Evolutionary conservation across 2,329 filamentous ascomycete genomes (phyloP).

Genomic region (Aspergillus ochraceoroseus): DNA sequence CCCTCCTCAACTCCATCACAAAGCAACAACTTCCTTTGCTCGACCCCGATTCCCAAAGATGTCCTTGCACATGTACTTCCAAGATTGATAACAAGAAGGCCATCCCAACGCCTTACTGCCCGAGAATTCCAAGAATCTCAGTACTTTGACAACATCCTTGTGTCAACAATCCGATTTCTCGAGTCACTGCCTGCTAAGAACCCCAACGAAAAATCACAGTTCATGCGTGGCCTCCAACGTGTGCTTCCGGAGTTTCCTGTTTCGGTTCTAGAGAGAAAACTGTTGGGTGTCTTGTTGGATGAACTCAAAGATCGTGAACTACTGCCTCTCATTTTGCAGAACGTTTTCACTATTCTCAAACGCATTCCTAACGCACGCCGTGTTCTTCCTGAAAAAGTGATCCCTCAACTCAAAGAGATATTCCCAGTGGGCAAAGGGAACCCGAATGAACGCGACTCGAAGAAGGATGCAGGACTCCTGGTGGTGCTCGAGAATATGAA

Average conservation of each 20-base stretch:
- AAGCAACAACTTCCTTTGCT: slow-evolving; percentile 78
- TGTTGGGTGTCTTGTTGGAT: slow-evolving; percentile 81
- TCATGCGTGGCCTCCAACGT: slow-evolving; percentile 80
- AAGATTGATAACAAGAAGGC: slow-evolving; percentile 76
- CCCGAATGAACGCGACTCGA: slow-evolving; percentile 67
- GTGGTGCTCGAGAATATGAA: slow-evolving; percentile 80
- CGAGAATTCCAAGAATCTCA: slow-evolving; percentile 90
- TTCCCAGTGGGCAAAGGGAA: slow-evolving; percentile 57
- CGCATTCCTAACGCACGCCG: slow-evolving; percentile 71
- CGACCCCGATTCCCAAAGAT: slow-evolving; percentile 72
- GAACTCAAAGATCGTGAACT: slow-evolving; percentile 91
- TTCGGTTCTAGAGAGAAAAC: slow-evolving; percentile 89
- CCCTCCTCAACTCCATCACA: slow-evolving; percentile 72
- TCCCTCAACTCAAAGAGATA: slow-evolving; percentile 77
- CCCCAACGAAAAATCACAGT: slow-evolving; percentile 80
- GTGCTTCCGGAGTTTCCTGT: slow-evolving; percentile 90
- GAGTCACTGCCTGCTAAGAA: slow-evolving; percentile 90
- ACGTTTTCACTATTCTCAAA: slow-evolving; percentile 83
- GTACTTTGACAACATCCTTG: slow-evolving; percentile 95
- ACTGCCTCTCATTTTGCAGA: slow-evolving; percentile 77
- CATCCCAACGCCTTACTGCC: slow-evolving; percentile 80
- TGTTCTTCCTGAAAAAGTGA: slow-evolving; percentile 76
- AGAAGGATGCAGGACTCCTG: slow-evolving; percentile 85
- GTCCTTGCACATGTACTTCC: slow-evolving; percentile 72
- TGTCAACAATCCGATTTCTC: slow-evolving; percentile 92